Conservation (phyloP, 768 basidiomycete species). For the Suillus fuscotomentosus region DNA sequence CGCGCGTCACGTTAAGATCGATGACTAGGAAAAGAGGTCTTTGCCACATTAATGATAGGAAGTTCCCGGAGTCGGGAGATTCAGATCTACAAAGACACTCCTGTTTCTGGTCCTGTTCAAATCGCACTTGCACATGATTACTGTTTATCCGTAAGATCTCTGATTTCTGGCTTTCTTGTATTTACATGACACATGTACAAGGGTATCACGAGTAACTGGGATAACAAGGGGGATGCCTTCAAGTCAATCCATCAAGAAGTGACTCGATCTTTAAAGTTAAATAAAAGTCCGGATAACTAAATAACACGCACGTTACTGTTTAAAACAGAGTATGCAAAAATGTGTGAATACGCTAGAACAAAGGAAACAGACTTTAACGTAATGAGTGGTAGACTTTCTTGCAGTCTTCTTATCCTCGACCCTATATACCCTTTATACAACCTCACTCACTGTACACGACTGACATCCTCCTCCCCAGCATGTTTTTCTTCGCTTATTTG, state of each 20-base stretch:
- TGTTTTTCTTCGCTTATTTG: conserved; percentile 30
- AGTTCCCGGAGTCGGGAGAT: no score
- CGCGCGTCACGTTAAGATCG: no score
- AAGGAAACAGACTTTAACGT: neutral
- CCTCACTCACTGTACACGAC: neutral
- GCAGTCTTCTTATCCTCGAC: neutral
- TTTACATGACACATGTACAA: neutral
- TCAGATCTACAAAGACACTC: no score
- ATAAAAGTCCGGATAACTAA: neutral
- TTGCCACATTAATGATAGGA: no score
- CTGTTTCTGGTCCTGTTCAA: no score
- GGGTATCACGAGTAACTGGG: neutral
- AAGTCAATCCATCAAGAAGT: neutral
- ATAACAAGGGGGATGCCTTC: neutral
- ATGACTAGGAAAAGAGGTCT: no score
- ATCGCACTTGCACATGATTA: no score
- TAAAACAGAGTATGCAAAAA: neutral
- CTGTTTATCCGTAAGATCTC: no score
- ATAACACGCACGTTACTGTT: neutral
- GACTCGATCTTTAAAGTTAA: neutral
- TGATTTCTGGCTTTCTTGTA: neutral
- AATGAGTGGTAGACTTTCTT: neutral
- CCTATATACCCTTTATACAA: neutral
- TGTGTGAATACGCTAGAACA: neutral
- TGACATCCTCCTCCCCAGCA: neutral